Conservation (phyloP, 1,284 basidiomycete genomes). For the Cryptococcus floricola region DNA sequence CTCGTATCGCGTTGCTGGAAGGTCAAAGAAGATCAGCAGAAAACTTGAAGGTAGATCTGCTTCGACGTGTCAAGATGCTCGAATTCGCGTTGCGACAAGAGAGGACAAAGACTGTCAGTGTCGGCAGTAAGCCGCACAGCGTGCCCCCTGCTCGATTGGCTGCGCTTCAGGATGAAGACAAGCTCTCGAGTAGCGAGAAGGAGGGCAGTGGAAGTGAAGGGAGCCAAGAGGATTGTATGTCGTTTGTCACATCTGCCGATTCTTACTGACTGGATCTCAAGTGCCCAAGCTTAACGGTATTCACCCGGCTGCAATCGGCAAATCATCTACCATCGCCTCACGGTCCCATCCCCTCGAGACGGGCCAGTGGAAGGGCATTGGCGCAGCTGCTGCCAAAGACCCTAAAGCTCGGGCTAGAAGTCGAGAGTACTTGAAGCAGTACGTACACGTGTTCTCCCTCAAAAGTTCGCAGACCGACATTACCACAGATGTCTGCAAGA, state of each 20-base stretch:
- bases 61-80: slow-evolving; percentile 97
- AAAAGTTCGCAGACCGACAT: not conserved
- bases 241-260: no score
- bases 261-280: slow-evolving; percentile 1
- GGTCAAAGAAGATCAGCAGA: slow-evolving; percentile 94
- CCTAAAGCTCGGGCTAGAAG: slow-evolving; percentile 90
- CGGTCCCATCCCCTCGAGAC: slow-evolving; percentile 23
- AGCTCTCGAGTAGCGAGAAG: slow-evolving; percentile 30
- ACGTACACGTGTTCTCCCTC: slow-evolving; percentile 38
- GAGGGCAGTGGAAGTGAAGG: slow-evolving; percentile 45
- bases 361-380: slow-evolving; percentile 60
- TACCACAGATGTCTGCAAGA: slow-evolving; percentile 83
- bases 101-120: slow-evolving; percentile 76
- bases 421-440: slow-evolving; percentile 97
- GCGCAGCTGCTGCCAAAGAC: slow-evolving; percentile 64
- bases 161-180: slow-evolving; percentile 46
- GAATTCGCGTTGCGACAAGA: slow-evolving; percentile 93
- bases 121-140: slow-evolving; percentile 35
- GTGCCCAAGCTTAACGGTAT: slow-evolving; percentile 28
- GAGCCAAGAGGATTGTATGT: slow-evolving; percentile 32
- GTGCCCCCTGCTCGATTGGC: slow-evolving; percentile 44
- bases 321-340: slow-evolving; percentile 19
- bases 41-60: slow-evolving; percentile 91
- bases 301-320: slow-evolving; percentile 22
- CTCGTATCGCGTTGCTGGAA: slow-evolving; percentile 94